Evolutionary conservation across 2,329 filamentous ascomycete genomes (phyloP).

Genomic region (Neodidymelliopsis sp.): DNA sequence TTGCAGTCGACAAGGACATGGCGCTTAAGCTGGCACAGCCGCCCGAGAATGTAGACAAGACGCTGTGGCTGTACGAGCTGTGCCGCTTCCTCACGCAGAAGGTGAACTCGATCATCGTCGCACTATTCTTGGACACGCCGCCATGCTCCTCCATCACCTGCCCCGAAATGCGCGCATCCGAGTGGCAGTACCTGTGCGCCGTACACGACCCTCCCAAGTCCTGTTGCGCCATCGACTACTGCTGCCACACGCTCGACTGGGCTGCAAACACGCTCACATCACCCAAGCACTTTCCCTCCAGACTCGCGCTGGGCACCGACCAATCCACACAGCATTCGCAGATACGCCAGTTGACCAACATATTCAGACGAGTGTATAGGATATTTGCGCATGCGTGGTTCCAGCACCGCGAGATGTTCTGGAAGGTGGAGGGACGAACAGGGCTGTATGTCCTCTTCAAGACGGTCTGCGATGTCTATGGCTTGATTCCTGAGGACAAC

Average conservation of each 20-base stretch:
- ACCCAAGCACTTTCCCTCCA: slow-evolving; percentile 92
- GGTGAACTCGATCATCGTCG: slow-evolving; percentile 90
- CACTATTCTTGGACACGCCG: slow-evolving; percentile 89
- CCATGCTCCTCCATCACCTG: slow-evolving; percentile 90
- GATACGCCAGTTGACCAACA: slow-evolving; percentile 87
- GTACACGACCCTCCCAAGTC: slow-evolving; percentile 96
- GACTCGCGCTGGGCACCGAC: slow-evolving; percentile 67
- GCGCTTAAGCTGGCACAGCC: slow-evolving; percentile 80
- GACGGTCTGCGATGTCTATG: slow-evolving; percentile 91
- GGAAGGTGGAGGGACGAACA: slow-evolving; percentile 89
- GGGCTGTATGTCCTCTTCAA: slow-evolving; percentile 97
- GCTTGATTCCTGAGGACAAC: slow-evolving; percentile 88
- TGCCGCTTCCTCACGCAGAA: slow-evolving; percentile 95
- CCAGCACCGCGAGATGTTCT: slow-evolving; percentile 93
- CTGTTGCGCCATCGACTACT: slow-evolving; percentile 98
- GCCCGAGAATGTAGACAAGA: slow-evolving; percentile 81
- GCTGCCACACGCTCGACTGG: slow-evolving; percentile 98
- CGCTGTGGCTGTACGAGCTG: slow-evolving; percentile 96
- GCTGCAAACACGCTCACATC: slow-evolving; percentile 93
- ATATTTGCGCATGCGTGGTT: slow-evolving; percentile 99
- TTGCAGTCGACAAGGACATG: slow-evolving; percentile 77
- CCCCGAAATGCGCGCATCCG: slow-evolving; percentile 96
- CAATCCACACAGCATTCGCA: slow-evolving; percentile 57
- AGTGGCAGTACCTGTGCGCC: slow-evolving; percentile 99
- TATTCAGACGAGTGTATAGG: slow-evolving; percentile 90